Conservation (phyloP, 1,139 yeast species). For the Protomyces pachydermus region DNA sequence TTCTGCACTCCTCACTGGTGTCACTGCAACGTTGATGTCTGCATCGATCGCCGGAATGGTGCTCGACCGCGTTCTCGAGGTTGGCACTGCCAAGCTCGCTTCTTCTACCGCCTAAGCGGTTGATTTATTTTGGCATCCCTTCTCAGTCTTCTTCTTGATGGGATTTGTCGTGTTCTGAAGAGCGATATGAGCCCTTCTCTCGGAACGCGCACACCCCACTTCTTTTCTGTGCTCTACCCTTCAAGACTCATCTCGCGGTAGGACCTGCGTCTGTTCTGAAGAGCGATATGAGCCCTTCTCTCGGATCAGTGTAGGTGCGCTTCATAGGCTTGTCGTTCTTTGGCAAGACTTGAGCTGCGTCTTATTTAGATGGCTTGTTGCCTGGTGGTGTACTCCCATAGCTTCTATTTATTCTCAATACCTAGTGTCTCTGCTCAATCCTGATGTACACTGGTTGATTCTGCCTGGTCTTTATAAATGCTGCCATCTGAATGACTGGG, state of each 20-base stretch:
- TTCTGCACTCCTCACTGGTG: constrained; percentile 54
- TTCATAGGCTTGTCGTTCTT: constrained; percentile 9
- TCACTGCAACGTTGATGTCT: constrained; percentile 53
- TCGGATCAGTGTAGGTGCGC: background rate
- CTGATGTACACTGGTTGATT: too few relatives aligned
- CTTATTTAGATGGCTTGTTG: too few relatives aligned
- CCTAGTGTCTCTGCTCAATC: too few relatives aligned
- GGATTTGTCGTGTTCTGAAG: background rate
- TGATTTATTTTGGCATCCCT: background rate
- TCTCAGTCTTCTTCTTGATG: background rate
- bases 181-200: background rate
- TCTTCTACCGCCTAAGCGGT: background rate
- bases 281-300: background rate
- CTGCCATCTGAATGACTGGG: background rate
- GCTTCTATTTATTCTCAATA: too few relatives aligned
- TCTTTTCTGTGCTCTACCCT: background rate
- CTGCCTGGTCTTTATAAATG: too few relatives aligned
- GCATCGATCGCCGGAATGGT: constrained; percentile 69
- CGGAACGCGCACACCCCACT: background rate
- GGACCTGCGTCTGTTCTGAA: background rate
- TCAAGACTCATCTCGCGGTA: background rate
- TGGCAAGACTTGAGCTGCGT: too few relatives aligned
- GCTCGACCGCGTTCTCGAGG: constrained; percentile 38
- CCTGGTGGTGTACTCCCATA: too few relatives aligned
- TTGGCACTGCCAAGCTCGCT: background rate